Base-by-base conservation (phyloP, 2,329 filamentous ascomycete genomes). In the Allantophomopsis cytisporea region DNA sequence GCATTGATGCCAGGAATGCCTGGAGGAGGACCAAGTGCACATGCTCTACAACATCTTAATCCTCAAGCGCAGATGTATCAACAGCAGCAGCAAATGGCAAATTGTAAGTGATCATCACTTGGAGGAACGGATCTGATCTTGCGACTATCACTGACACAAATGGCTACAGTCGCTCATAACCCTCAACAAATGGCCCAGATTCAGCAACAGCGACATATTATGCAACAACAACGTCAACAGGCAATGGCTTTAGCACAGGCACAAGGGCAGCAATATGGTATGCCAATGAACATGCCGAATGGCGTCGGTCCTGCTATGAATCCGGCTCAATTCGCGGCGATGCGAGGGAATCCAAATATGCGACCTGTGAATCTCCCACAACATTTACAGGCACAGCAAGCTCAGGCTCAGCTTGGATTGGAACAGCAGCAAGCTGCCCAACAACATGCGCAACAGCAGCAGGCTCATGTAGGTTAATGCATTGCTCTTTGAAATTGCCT, bases 1-100 rank as follows among this genome's bases (percentile, higher is more conserved):
- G 71, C 76, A 41, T 73, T 87, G 69, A 85, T 88, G 80, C 73
- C 65, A 47, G 78, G 73, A 42, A 84, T 88, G 76, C 80, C 81
- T 46, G 75, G 80, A 39, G 57, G 59, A 30, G 58, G 56, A 38
- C 65, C 66, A 37, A 81, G 76, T 59, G 71, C 73, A 43, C 81
- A 85, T 60, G 78, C 78, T 14, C 61, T 87, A 50, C 78, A 80
- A 54, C 83, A 88, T 54, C 57, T 87, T 39, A 83, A 68, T 53
- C 79, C 80, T 14, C 50, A 52, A 35, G 45, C 46, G 17, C 72
- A 60, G 31, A 59, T 62, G 55, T 59, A 62, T 45, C 57, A 60
- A 43, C 60, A 64, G 39, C 63, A 61, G 38, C 62, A 61, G 35
- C 48, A 50, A 21, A 41, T 44, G 37, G 43, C 43, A 30, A 47